Conservation (phyloP, 2,329 filamentous ascomycete species). For the Phialophora expanda region DNA sequence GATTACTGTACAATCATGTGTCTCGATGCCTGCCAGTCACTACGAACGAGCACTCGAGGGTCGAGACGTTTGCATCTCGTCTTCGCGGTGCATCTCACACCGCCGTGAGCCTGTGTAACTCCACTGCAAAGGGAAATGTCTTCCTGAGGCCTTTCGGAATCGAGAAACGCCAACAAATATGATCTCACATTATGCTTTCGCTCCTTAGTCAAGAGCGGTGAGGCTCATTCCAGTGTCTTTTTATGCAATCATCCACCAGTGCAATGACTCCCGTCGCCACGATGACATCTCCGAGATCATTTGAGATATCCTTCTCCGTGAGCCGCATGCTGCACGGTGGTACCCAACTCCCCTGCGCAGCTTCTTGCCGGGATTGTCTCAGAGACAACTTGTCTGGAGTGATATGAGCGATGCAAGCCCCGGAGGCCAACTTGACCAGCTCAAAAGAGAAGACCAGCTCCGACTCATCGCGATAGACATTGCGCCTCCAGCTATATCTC, state of each 20-base stretch:
- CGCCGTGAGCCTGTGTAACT: constrained; percentile 30
- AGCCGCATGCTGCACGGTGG: constrained; percentile 92
- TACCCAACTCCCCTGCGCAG: constrained; percentile 82
- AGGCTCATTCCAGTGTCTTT: constrained; percentile 69
- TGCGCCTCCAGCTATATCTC: constrained; percentile 81
- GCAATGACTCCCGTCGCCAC: constrained; percentile 87
- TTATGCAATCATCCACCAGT: constrained; percentile 90
- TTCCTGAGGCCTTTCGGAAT: constrained; percentile 16
- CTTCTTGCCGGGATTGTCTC: constrained; percentile 72
- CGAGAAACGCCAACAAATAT: constrained; percentile 18
- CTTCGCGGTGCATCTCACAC: constrained; percentile 26
- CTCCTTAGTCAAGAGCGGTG: constrained; percentile 29
- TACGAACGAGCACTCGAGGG: background rate
- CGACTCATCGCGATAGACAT: constrained; percentile 69
- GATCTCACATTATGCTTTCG: constrained; percentile 13
- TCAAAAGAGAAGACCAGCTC: constrained; percentile 75
- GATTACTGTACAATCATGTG: background rate
- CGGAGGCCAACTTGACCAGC: constrained; percentile 70
- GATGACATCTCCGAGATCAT: constrained; percentile 67
- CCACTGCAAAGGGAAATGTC: constrained; percentile 23
- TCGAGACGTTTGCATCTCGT: constrained; percentile 16
- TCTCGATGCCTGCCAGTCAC: background rate
- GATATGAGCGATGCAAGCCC: constrained; percentile 77
- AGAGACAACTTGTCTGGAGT: constrained; percentile 77
- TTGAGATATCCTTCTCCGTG: constrained; percentile 71